Conservation (phyloP, 345 rosid species). For the Gynandropsis gynandra region DNA sequence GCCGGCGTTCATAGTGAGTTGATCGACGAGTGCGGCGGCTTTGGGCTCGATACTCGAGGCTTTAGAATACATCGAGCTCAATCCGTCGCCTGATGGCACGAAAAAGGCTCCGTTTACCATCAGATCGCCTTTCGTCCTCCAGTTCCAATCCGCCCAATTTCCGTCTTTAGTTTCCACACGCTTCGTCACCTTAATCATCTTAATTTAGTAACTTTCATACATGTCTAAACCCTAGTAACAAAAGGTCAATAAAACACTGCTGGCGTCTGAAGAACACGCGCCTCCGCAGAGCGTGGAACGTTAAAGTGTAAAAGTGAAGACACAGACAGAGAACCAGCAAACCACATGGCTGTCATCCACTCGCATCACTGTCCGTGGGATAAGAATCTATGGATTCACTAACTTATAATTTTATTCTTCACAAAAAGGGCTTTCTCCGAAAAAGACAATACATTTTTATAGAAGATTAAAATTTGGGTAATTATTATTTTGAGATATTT, state of each 20-base stretch:
- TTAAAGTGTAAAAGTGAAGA: neutral
- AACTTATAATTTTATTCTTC: too few species aligned
- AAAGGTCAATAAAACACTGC: too few species aligned
- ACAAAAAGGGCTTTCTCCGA: too few species aligned
- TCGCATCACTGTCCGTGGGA: slow-evolving; percentile 18
- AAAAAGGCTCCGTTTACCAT: slow-evolving; percentile 83
- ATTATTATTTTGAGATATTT: too few species aligned
- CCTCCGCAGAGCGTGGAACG: slow-evolving; percentile 14
- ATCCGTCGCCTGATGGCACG: slow-evolving; percentile 64
- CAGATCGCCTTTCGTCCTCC: slow-evolving; percentile 80
- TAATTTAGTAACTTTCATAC: too few species aligned
- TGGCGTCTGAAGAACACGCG: neutral
- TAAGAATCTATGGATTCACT: too few species aligned
- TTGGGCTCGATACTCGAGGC: slow-evolving; percentile 76
- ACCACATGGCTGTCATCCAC: slow-evolving; percentile 29
- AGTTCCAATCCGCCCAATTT: slow-evolving; percentile 74
- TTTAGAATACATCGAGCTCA: slow-evolving; percentile 41
- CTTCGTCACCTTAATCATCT: slow-evolving; percentile 71
- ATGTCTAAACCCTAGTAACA: too few species aligned
- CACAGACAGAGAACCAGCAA: slow-evolving; percentile 17
- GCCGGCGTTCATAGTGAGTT: slow-evolving; percentile 66
- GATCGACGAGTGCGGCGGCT: slow-evolving; percentile 44
- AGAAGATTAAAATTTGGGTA: too few species aligned
- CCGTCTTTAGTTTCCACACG: slow-evolving; percentile 64
- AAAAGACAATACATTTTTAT: too few species aligned